Evolutionary conservation across 2,329 filamentous ascomycete genomes (phyloP).

Genomic region (Sporothrix luriei): DNA sequence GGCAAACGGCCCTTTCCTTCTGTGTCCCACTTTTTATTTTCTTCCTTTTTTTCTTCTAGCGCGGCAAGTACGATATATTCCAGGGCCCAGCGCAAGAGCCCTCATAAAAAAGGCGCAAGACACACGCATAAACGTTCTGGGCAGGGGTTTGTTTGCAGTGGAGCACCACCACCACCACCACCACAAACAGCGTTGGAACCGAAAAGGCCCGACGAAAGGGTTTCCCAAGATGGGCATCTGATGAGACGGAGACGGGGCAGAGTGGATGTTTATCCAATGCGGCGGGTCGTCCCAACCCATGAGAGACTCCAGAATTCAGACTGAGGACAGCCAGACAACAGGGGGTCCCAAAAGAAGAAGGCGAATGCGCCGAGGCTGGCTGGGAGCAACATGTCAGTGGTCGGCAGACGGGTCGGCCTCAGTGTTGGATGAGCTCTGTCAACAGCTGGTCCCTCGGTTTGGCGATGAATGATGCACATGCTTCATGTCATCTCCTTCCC

Average conservation of each 20-base stretch:
- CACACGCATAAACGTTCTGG: conserved; percentile 3
- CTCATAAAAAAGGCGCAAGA: not conserved
- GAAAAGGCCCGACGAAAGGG: conserved; percentile 25
- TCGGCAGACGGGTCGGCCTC: not conserved
- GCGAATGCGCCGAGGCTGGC: conserved; percentile 17
- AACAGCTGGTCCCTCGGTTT: not conserved
- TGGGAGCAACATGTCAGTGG: not conserved
- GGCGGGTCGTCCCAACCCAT: conserved; percentile 16
- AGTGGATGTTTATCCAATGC: conserved; percentile 9
- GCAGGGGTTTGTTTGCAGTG: not conserved
- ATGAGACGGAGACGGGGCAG: not conserved
- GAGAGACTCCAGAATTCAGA: not conserved
- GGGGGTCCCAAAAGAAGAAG: conserved; percentile 13
- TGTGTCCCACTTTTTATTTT: not conserved
- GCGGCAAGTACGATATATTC: too few species aligned
- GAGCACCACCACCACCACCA: not conserved
- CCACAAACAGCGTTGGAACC: conserved; percentile 1
- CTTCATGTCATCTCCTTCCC: not conserved
- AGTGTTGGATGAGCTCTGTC: not conserved
- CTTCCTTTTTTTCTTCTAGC: conserved; percentile 22
- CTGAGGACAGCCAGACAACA: not conserved
- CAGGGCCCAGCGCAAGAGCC: not conserved
- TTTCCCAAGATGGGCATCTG: conserved; percentile 26
- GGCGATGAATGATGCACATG: not conserved
- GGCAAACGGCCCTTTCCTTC: not conserved